Percentiles rank a stretch among this genome's conserved stretches.
Evolutionary conservation across 1,284 basidiomycete genomes (phyloP).

Genomic region (Tremellales sp.): DNA sequence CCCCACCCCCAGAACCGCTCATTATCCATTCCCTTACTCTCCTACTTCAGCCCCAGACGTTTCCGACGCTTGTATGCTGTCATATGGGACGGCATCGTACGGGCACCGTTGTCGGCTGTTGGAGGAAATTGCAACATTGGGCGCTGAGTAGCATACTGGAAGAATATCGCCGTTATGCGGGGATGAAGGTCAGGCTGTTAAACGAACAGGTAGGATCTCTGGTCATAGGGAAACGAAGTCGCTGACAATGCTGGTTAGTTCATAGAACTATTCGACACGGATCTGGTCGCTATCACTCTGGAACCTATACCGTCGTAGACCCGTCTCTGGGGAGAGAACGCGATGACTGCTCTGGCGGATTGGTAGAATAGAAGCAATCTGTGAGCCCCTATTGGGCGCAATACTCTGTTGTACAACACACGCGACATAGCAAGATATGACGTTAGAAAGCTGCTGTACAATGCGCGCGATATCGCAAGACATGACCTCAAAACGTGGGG

Average conservation of each 20-base stretch:
- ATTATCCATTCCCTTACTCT: conserved; percentile 54
- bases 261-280: conserved; percentile 56
- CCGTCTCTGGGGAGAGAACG: no score
- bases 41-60: conserved; percentile 51
- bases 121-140: conserved; percentile 51
- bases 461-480: no score
- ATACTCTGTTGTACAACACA: no score
- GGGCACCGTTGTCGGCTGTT: conserved; percentile 54
- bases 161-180: conserved; percentile 54
- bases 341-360: no score
- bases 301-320: background rate
- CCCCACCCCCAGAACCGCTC: conserved; percentile 51
- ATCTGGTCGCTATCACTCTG: conserved; percentile 48
- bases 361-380: no score
- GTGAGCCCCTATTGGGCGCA: no score
- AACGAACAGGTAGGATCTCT: conserved; percentile 51
- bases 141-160: conserved; percentile 53
- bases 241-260: conserved; percentile 41
- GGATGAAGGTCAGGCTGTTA: conserved; percentile 53
- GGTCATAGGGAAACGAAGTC: background rate
- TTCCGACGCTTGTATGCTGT: conserved; percentile 55
- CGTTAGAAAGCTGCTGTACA: no score
- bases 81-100: conserved; percentile 54
- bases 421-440: no score
- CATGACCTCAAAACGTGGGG: no score